Base-by-base conservation (phyloP, 257 asterid genomes). In the Solanum gandarillasii region DNA sequence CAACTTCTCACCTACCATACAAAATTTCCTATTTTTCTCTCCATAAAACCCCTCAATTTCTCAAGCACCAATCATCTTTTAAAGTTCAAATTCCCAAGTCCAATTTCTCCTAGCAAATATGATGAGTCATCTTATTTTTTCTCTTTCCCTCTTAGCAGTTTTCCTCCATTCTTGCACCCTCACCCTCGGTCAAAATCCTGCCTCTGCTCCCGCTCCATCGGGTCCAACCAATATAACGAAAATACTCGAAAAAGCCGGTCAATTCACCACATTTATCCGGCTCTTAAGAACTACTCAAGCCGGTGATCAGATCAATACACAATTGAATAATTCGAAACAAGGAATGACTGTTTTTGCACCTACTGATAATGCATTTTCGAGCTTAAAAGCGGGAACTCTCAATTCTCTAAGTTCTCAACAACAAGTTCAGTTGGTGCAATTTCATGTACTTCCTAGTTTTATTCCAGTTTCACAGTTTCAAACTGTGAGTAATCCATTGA, bases 191-290 rank as follows among this genome's bases (percentile, higher is more conserved):
- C 98, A 95, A 87, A 68, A 86, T 2, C 90, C 93, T 32, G 43
- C 96, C 60, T 92, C 93, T 4, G 92, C 93, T 5, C 98, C 98
- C 0, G 91, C 88, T 0, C 98, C 98, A 1, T 2, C 98, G 1
- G 98, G 98, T 14, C 98, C 98, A 2, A 91, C 98, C 88, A 96
- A 96, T 94, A 86, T 96, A 20, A 93, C 98, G 1, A 86, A 88
- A 65, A 93, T 96, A 94, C 98, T 96, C n/a, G 98, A 94, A 58
- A 96, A 94, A n/a, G 98, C 95, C 7, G 98, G 99, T 9, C 99
- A 94, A 21, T 96, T 88, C 93, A 94, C 95, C 35, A 93, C 95
- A 39, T 91, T 95, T 27, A 91, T 96, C 87, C 92, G 98, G 81
- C 97, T 96, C 86, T 83, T 92, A 46, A 86, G 87, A 74, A 88